phyloP scores from a whole-genome alignment of 371 early-diverging fungal genomes.

The Mortierella sp. region DNA sequence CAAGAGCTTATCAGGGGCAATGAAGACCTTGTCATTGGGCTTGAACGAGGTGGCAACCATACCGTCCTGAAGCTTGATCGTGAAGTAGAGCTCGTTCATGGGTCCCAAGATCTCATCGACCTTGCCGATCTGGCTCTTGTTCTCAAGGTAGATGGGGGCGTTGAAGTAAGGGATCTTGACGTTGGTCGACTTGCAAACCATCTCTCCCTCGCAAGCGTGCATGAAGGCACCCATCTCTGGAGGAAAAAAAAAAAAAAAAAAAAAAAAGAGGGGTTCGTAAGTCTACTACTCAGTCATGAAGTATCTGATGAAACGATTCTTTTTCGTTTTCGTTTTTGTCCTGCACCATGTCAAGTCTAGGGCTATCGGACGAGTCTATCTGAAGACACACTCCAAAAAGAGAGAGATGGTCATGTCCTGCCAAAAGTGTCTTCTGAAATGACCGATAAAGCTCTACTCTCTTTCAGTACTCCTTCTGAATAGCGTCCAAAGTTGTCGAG shows the following conservation, averaged over 20 bases:
- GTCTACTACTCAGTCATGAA: background rate
- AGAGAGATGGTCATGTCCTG: too few relatives aligned
- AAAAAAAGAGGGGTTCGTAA: background rate
- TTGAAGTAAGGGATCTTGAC: constrained; percentile 99
- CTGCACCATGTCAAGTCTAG: too few relatives aligned
- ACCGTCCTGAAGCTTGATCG: constrained; percentile 95
- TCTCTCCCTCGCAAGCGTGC: constrained; percentile 97
- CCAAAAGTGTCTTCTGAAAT: too few relatives aligned
- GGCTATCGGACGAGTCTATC: too few relatives aligned
- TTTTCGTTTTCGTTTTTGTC: too few relatives aligned
- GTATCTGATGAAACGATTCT: too few relatives aligned
- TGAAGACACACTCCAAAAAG: too few relatives aligned
- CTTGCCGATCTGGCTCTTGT: constrained; percentile 98
- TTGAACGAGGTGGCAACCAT: constrained; percentile 94
- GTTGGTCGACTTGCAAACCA: constrained; percentile 95
- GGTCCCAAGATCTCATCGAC: constrained; percentile 99
- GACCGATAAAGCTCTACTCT: too few relatives aligned
- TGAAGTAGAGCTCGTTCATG: constrained; percentile 96
- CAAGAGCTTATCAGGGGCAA: constrained; percentile 92
- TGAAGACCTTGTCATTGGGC: constrained; percentile 88
- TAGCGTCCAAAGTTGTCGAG: too few relatives aligned
- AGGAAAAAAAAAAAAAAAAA: background rate
- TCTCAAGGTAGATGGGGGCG: constrained; percentile 96
- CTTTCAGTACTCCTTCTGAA: too few relatives aligned
- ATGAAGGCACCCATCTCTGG: constrained; percentile 91